These are phyloP conservation scores for Taxillus chinensis DNA, from an alignment of 164 flowering plant species.

Conservation along the genomic window DNA sequence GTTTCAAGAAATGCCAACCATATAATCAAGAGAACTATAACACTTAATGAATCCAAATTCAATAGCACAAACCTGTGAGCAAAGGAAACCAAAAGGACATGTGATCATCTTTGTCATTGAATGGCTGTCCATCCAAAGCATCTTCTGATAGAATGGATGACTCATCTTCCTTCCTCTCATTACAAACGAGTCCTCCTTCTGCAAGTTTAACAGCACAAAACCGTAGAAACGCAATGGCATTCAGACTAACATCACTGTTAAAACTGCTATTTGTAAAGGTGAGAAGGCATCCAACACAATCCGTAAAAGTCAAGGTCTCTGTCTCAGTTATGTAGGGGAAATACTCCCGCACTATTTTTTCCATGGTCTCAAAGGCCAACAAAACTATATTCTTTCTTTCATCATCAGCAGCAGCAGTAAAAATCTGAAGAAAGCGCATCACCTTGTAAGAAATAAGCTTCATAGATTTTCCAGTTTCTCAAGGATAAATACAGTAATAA, in stretches of 20 bases:
- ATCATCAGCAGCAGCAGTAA: conserved; percentile 95
- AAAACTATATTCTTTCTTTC: conserved; percentile 85
- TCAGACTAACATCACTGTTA: conserved; percentile 90
- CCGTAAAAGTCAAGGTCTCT: conserved; percentile 84
- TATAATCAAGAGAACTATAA: background rate
- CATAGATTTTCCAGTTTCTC: no score
- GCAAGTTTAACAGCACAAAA: conserved; percentile 98
- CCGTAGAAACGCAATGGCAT: conserved; percentile 96
- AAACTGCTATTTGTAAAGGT: conserved; percentile 93
- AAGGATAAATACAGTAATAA: no score
- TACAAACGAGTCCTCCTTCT: conserved; percentile 76
- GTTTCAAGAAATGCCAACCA: no score
- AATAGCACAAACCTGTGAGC: conserved; percentile 56
- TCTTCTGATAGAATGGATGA: conserved; percentile 26
- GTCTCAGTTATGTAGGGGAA: conserved; percentile 97
- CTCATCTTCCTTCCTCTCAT: conserved; percentile 38
- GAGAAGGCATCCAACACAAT: conserved; percentile 88
- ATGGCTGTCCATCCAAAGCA: conserved; percentile 27
- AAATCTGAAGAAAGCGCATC: conserved; percentile 46
- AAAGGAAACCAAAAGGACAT: conserved; percentile 85
- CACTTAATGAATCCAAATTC: background rate
- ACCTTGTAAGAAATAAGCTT: conserved; percentile 5
- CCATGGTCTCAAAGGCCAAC: conserved; percentile 96
- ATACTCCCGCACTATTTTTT: conserved; percentile 94
- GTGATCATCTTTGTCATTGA: conserved; percentile 61